Base-by-base conservation (phyloP, 306 rosid genomes). In the Urtica urens region DNA sequence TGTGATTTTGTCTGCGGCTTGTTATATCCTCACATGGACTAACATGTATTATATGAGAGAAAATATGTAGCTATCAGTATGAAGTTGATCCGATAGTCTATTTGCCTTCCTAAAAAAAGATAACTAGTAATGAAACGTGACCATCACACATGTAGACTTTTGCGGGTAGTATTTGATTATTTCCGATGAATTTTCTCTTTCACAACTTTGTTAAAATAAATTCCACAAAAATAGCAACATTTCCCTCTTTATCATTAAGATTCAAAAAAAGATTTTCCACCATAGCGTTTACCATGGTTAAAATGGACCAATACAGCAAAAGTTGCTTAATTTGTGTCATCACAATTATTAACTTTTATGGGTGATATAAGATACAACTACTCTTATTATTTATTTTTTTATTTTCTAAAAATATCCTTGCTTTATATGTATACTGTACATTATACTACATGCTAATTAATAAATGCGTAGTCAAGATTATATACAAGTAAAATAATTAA, bases 21-120 rank as follows among this genome's bases (percentile, higher is more conserved):
- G 19, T 29, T 49, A 46, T 45, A 30, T 47, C 6, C 3, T 49
- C 71, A 65, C 50, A 17, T 42, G 53, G 53, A 62, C 48, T 58
- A 46, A 46, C 51, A 28, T 30, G 56, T 3, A 37, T n/a, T 15
- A 22, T 31, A 48, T 33, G 37, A 56, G 57, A 65, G 64, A 60
- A 66, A 55, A 49, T n/a, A n/a, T 43, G 33, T 43, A 18, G 47
- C 60, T 28, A 51, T 57, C 60, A 62, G 31, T 62, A 53, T n/a
- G n/a, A n/a, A 51, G 65, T 56, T 38, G 47, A 43, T 24, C 39
- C 16, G 21, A 31, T 45, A 63, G 59, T 55, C 64, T 48, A 55
- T 61, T 61, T 54, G 49, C 50, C 42, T 38, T 62, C 23, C 57
- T 21, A 8, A 37, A 43, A 26, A 44, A 33, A 45, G 46, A 31